phyloP scores from a whole-genome alignment of 2,329 filamentous ascomycete species.

The Fusarium sp. region DNA sequence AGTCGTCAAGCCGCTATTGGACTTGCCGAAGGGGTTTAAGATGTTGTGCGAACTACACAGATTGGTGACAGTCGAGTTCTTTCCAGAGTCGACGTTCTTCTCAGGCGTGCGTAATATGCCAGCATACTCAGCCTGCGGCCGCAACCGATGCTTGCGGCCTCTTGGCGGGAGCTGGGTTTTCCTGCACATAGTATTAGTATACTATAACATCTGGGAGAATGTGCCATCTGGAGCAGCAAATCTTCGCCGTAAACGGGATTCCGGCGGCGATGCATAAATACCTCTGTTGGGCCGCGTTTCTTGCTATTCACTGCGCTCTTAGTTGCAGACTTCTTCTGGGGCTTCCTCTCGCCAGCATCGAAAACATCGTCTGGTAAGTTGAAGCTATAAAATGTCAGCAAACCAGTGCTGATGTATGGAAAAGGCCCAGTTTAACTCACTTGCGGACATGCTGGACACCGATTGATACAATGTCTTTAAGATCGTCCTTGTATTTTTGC shows the following conservation, averaged over 20 bases:
- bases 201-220: constrained; percentile 14
- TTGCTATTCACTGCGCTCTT: constrained; percentile 58
- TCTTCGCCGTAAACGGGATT: constrained; percentile 26
- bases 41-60: constrained; percentile 22
- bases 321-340: constrained; percentile 66
- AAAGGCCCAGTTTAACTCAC: constrained; percentile 65
- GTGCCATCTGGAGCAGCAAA: constrained; percentile 15
- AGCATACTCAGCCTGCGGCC: constrained; percentile 54
- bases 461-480: constrained; percentile 73
- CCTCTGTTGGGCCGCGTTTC: constrained; percentile 64
- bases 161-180: constrained; percentile 56
- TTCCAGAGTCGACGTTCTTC: constrained; percentile 20
- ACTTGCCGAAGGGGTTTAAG: constrained; percentile 30
- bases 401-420: constrained; percentile 2
- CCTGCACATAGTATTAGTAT: constrained; percentile 51
- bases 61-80: constrained; percentile 16
- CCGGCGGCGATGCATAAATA: constrained; percentile 49
- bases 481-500: constrained; percentile 79
- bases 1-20: constrained; percentile 26
- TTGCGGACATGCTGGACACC: constrained; percentile 87
- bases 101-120: neutral
- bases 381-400: constrained; percentile 67
- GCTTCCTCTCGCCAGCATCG: constrained; percentile 79
- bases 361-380: constrained; percentile 93
- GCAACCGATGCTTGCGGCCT: constrained; percentile 58